Evolutionary conservation across 129 eudicot species (phyloP), one percentile per base, ranked within the genome.

Genomic region (Deinandra increscens): DNA sequence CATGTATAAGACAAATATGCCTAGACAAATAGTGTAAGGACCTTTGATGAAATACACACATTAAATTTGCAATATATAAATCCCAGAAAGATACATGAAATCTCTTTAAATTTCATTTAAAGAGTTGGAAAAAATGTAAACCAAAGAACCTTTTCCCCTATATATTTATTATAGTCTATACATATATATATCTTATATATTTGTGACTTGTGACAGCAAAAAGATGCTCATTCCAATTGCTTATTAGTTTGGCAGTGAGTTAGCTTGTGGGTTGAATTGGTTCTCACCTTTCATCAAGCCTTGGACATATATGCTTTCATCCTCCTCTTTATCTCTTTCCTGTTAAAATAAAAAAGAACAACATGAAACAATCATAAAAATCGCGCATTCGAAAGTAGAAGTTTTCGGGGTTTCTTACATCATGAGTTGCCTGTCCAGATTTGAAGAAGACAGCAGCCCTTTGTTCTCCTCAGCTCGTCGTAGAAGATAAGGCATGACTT

Each of bases 391-490:
- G 34, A 23, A 73, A 49, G 51, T 73, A 37, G 29, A 50, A 19
- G 12, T 12, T 54, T 11, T 6, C 31, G 0, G 1, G 12, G 43
- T 38, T 58, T 46, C 37, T 75, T 81, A 90, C 97, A 84, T 81
- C 87, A 90, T 83, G 22, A 90, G 89, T 48, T 75, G 38, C 37
- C 89, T 81, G 54, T 90, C 95, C 19, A 85, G 74, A 37, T 62
- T 41, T 7, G 97, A 82, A 39, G 91, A 68, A 53, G 91, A 76
- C 58, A 88, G 69, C 50, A 84, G 18, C 20, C 95, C 97, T 75
- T 82, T 83, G 82, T 90, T 90, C 72, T 87, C 95, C 71, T 84
- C 97, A 6, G 97, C 97, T 71, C 91, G 81, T 33, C 98, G 83
- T 15, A 90, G 33, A 20, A 90, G 95, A 71, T 90, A 90, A 31